Evolutionary conservation across 2,329 filamentous ascomycete genomes (phyloP).

Genomic region (Beauveria caledonica): DNA sequence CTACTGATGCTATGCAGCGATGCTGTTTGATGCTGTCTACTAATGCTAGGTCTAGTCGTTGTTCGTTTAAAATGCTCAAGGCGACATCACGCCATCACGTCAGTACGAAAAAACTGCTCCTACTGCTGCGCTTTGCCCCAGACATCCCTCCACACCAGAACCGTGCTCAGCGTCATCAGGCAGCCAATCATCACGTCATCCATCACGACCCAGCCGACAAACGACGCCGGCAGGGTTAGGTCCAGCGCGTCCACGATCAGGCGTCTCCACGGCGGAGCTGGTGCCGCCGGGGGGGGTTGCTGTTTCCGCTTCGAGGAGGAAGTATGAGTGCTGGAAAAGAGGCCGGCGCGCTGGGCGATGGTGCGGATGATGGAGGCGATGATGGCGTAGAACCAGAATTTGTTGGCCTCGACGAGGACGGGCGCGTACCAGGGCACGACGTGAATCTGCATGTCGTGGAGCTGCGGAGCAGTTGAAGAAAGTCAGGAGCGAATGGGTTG

Average conservation of each 20-base stretch:
- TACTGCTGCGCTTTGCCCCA: slow-evolving; percentile 4
- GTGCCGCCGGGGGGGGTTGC: no score
- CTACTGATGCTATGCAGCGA: no score
- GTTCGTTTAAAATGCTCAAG: background rate
- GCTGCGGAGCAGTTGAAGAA: background rate
- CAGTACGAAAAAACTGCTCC: background rate
- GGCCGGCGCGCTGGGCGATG: background rate
- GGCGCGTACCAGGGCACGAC: slow-evolving; percentile 10
- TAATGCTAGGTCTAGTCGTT: background rate
- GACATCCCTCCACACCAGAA: slow-evolving; percentile 10
- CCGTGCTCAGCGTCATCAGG: slow-evolving; percentile 9
- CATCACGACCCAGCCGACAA: slow-evolving; percentile 10
- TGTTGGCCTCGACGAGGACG: slow-evolving; percentile 11
- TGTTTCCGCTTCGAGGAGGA: background rate
- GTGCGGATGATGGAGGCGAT: slow-evolving; percentile 9
- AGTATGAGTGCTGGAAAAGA: background rate
- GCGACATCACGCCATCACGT: background rate
- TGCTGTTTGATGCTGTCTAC: background rate
- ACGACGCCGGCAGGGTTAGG: slow-evolving; percentile 9
- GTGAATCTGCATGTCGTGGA: slow-evolving; percentile 11
- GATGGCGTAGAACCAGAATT: slow-evolving; percentile 13
- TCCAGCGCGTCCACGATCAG: slow-evolving; percentile 5
- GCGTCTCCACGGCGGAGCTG: background rate
- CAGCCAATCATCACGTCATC: slow-evolving; percentile 5
- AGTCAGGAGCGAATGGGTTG: no score